Percentiles rank a stretch among this genome's conserved stretches.
Evolutionary conservation across 257 asterid genomes (phyloP).

Genomic region (Coffea canephora): DNA sequence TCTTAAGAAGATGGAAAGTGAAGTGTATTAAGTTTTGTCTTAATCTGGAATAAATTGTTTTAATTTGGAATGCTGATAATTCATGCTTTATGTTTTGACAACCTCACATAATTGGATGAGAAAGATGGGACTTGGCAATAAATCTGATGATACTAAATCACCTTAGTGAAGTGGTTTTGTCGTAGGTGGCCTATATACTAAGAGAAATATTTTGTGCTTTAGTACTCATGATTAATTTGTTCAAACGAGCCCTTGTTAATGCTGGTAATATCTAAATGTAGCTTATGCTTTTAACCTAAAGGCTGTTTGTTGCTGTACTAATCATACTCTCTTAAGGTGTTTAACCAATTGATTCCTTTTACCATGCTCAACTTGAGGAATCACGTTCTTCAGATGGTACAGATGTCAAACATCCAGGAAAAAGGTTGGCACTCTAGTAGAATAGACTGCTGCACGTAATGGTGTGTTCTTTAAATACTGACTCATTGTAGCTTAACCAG

Average conservation of each 20-base stretch:
- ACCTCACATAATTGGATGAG: background rate
- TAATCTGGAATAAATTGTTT: background rate
- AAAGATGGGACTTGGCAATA: background rate
- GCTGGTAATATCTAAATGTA: background rate
- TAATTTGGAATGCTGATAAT: background rate
- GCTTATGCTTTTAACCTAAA: background rate
- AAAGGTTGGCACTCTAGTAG: background rate
- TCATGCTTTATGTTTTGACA: background rate
- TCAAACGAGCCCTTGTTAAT: background rate
- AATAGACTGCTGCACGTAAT: background rate
- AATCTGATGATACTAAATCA: background rate
- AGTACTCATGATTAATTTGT: background rate
- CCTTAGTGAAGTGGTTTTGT: background rate
- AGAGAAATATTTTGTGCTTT: no score
- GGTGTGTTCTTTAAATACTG: background rate
- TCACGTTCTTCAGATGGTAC: background rate
- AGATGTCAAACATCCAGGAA: background rate
- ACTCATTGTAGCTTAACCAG: background rate
- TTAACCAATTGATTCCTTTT: background rate
- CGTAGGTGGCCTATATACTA: background rate
- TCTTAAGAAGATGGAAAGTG: background rate
- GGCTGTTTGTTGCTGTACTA: background rate
- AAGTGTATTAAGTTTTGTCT: background rate
- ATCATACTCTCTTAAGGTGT: background rate
- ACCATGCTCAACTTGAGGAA: background rate